Percentiles rank a stretch among this genome's conserved stretches.
These are phyloP conservation scores for Tuber brumale DNA, from an alignment of 495 filamentous ascomycete species.

Conservation along the genomic window DNA sequence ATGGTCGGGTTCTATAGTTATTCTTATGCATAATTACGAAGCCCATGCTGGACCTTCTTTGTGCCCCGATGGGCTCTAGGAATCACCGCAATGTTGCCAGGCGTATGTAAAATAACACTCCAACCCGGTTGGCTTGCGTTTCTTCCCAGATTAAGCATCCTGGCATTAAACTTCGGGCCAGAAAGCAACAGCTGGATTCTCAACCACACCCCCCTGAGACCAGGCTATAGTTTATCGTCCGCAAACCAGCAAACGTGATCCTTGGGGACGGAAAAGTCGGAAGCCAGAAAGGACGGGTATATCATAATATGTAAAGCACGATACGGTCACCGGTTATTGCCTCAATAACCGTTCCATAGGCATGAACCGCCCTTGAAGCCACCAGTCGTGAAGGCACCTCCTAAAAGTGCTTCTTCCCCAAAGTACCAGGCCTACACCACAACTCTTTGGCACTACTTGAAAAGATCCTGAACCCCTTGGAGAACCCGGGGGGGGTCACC, in stretches of 20 bases:
- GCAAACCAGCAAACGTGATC: no score
- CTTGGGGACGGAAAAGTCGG: background rate
- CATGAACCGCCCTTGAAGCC: no score
- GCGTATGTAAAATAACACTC: background rate
- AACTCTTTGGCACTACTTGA: no score
- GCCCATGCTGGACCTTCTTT: background rate
- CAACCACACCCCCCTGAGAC: no score
- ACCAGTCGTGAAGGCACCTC: no score
- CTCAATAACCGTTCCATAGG: background rate
- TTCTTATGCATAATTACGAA: background rate
- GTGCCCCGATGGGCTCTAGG: background rate
- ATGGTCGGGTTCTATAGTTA: background rate
- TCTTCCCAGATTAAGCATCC: background rate
- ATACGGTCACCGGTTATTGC: background rate
- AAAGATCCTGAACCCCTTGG: no score
- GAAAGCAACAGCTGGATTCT: no score
- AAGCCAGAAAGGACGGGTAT: background rate
- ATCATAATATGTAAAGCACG: background rate
- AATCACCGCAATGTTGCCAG: background rate
- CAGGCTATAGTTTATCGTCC: no score
- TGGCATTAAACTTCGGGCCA: no score
- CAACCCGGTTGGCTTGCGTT: background rate
- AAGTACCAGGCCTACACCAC: no score
- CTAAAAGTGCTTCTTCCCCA: no score
- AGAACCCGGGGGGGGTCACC: no score